Base-by-base conservation (phyloP, 805 yeast species). In the Spathaspora sp. region DNA sequence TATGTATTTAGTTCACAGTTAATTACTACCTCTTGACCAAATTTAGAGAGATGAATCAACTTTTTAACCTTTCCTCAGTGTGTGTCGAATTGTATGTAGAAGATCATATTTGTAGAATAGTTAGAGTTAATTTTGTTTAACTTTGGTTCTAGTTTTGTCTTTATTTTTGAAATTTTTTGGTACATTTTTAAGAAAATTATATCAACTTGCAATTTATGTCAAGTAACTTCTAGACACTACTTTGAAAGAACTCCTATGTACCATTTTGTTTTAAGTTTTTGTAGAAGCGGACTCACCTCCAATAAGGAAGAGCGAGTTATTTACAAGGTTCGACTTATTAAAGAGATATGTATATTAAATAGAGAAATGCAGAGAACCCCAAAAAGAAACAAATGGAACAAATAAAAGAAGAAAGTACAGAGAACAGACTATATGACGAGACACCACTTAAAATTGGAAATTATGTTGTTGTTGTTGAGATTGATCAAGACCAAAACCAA, bases 401-500 rank as follows among this genome's bases (percentile, higher is more conserved):
- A 18, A 45, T 11, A 45, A 45, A 16, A 17, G 29, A 9, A 17
- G 17, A 31, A 45, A 29, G 11, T 45, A 31, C 40, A 31, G 47
- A 45, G 40, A 45, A 29, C 11, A 23, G 26, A 23, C 26, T 23
- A 23, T 23, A 23, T 23, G 26, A 23, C 26, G 26, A 23, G 16
- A 42, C 17, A 45, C 16, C 2, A n/a, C n/a, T 63, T 60, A 66
- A 51, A 81, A 82, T 58, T 78, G 75, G 66, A 81, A 82, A 52
- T 78, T 78, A 3, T 35, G 40, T 35, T 35, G 40, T 14, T 73
- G 78, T 58, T 72, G 77, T 56, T 74, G 83, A 56, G 77, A 75
- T 49, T 78, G 80, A 57, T 80, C 76, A 55, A 88, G 82, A 55
- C 96, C 96, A 69, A 94, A 94, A 1, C 91, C 90, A 70, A 87